These are phyloP conservation scores for Lentinus brumalis DNA, from an alignment of 768 basidiomycete species.

Conservation along the genomic window DNA sequence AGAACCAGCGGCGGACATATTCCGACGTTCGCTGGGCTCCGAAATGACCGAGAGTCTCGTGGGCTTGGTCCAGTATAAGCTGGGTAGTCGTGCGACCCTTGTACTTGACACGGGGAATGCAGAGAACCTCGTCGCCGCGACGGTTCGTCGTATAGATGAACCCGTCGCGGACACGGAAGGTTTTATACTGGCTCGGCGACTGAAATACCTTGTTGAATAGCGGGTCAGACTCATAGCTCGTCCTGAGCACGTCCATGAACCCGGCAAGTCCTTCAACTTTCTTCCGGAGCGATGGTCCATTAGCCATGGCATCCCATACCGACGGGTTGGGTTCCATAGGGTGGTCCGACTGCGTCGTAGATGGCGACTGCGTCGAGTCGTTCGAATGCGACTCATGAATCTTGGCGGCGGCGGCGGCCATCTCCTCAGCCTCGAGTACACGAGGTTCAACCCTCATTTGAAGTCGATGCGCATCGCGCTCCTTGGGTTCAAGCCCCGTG, in stretches of 20 bases:
- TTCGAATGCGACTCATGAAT: too few relatives aligned
- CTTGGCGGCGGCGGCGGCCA: neutral
- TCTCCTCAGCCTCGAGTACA: neutral
- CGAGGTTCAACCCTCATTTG: neutral
- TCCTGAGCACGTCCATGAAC: constrained; percentile 1
- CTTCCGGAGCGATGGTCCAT: neutral
- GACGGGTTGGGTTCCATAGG: too few relatives aligned
- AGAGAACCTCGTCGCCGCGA: constrained; percentile 11
- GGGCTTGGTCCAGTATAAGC: constrained; percentile 31
- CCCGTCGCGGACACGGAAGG: constrained; percentile 8
- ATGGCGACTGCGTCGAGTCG: neutral
- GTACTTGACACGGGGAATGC: constrained; percentile 25
- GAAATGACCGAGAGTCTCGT: constrained; percentile 37
- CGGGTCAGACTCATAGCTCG: constrained; percentile 12
- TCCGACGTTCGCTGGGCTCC: constrained; percentile 28
- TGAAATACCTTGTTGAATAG: constrained; percentile 16
- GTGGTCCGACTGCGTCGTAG: neutral
- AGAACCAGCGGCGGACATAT: constrained; percentile 37
- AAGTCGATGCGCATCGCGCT: neutral
- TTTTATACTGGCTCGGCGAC: neutral
- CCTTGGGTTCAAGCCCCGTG: neutral
- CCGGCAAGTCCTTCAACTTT: neutral
- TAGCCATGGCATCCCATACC: neutral
- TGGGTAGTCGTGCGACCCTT: constrained; percentile 9
- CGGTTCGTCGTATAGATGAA: constrained; percentile 2